These are phyloP conservation scores for Exsudoporus frostii DNA, from an alignment of 768 basidiomycete genomes.

Conservation along the genomic window DNA sequence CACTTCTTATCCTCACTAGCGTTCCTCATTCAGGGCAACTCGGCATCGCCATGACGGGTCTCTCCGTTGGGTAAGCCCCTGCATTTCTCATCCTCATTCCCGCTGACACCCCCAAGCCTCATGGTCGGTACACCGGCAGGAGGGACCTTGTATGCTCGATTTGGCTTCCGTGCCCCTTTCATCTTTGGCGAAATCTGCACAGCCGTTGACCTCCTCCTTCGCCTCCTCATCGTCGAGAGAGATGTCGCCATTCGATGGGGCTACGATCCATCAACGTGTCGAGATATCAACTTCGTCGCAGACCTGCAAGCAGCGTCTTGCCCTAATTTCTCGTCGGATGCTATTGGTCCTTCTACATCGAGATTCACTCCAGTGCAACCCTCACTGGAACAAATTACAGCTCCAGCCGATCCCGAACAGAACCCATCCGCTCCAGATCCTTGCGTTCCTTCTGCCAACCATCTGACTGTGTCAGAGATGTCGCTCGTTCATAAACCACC, in stretches of 20 bases:
- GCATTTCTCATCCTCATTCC: not conserved
- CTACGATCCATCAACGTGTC: conserved; percentile 36
- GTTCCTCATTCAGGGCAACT: conserved; percentile 44
- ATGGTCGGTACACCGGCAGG: conserved; percentile 57
- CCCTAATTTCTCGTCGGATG: not conserved
- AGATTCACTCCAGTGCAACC: not conserved
- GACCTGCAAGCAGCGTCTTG: conserved; percentile 8
- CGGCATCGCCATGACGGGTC: conserved; percentile 56
- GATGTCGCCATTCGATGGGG: conserved; percentile 49
- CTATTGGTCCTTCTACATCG: not conserved
- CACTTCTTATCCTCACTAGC: not conserved
- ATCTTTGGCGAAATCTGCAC: conserved; percentile 48
- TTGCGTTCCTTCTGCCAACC: not conserved
- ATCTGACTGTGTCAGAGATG: conserved; percentile 2
- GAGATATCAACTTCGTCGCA: not conserved
- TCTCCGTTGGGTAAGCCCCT: conserved; percentile 48
- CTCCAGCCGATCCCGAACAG: not conserved
- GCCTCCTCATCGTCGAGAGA: conserved; percentile 56
- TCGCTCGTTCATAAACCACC: conserved; percentile 22
- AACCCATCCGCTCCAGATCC: not conserved
- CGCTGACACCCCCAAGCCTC: conserved; percentile 32
- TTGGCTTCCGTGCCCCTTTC: conserved; percentile 61
- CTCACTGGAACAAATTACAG: not conserved
- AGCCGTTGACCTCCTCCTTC: conserved; percentile 48
- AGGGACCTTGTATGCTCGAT: conserved; percentile 49